Base-by-base conservation (phyloP, 2,329 filamentous ascomycete species). In the Fusarium virguliforme region DNA sequence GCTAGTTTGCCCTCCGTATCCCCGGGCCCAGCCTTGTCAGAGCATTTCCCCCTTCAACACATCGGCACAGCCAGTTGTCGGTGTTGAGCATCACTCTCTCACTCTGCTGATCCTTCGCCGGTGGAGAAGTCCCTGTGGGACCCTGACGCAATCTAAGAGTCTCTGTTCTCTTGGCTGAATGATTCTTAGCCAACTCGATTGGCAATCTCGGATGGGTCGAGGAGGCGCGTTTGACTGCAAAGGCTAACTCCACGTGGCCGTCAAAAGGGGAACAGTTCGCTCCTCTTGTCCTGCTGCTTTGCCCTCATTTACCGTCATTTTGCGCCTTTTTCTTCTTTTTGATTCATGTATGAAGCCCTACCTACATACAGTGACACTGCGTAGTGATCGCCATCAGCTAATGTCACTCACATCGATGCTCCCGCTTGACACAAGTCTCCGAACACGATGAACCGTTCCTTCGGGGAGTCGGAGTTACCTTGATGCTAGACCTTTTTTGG, bases 111-210 rank as follows among this genome's bases (percentile, higher is more conserved):
- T 65, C 57, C 59, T 53, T 56, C 55, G 51, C 48, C 53, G 22
- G 54, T 58, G 57, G 56, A 59, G 48, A 40, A 50, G 51, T 34
- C 51, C 30, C 22, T 34, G 57, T 62, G 72, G 70, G 51, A 18
- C 58, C 69, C 48, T 60, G 53, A 69, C 56, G 57, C 58, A 66
- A 60, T 64, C 54, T 55, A 40, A 65, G 54, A 58, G 58, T 38
- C 35, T 63, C 55, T 24, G 58, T 26, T 40, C 41, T 68, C 69
- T 69, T 72, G 68, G 68, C 62, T 60, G 55, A 35, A 75, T 65
- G 62, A 61, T 59, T 58, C 48, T 30, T 56, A 55, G 48, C 34
- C 38, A 58, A 35, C 56, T 18, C 60, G n/a, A 74, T 72, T 75
- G 61, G 68, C 50, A 73, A 63, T 55, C 48, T 62, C 41, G 51